Evolutionary conservation across 2,329 filamentous ascomycete genomes (phyloP), one percentile per base, ranked within the genome.

Genomic region (Paraconiothyrium brasiliense): DNA sequence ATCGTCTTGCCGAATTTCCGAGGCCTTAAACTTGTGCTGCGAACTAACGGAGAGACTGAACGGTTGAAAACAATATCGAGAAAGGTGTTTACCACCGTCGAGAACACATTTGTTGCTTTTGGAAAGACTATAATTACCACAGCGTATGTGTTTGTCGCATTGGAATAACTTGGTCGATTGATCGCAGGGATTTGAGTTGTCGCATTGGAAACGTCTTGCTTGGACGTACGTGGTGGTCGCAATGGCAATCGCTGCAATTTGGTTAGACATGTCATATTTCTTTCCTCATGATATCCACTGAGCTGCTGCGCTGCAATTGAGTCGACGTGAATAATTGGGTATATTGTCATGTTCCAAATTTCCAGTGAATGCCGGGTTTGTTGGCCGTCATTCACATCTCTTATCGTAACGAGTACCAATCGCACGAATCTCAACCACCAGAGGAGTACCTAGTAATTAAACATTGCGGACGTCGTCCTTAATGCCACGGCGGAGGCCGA

Each of bases 401-500:
- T 27, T 34, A 14, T 34, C n/a, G 22, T 52, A 7, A 22, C 32
- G 27, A 20, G 30, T 22, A 35, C 27, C 27, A 22, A 34, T 35
- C 11, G 7, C 35, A 14, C 27, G 34, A 16, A 20, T 27, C 56
- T 20, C 27, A 32, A 55, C 30, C 47, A 16, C n/a, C 47, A 35
- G 43, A 46, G 14, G 13, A 16, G 20, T n/a, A 41, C 35, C 11
- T 55, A 9, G 16, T 37, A 22, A 9, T 37, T 27, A 46, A 14
- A 48, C 30, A 34, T 47, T 56, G 43, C 54, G 54, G 4, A 55
- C 52, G 10, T 56, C 54, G 43, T 56, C 43, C 54, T n/a, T 56
- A 32, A 76, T 63, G n/a, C 69, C 63, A 43, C 73, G 70, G 62
- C 71, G 73, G 20, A 76, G 51, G 16, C 77, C 76, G 59, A 79